Evolutionary conservation across 805 yeast species (phyloP), one percentile per base, ranked within the genome.

Genomic region (Priceomyces fermenticarens): DNA sequence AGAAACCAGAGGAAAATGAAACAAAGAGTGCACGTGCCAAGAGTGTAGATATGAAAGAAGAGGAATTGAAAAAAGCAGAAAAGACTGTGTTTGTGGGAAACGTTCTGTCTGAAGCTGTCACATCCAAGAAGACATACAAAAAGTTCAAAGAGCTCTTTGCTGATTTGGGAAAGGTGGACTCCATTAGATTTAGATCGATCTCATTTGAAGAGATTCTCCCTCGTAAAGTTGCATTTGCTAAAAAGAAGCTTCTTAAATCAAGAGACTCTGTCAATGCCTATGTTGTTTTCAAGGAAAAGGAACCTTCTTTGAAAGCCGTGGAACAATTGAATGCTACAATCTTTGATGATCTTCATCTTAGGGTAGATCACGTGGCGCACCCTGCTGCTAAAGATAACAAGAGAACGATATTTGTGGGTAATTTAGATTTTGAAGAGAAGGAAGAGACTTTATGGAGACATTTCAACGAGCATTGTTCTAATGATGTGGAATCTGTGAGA

Each of bases 301-400:
- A 64, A 31, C 64, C 71, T 10, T 77, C 82, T 0, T 42, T 63
- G 36, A 74, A 73, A 44, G 72, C 75, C 8, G 65, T 78, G 1
- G 56, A 72, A 30, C 51, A 58, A 35, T 60, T 83, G 38, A 93
- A 93, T 57, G 95, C 87, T 32, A 56, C 70, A 3, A 69, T 84
- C 10, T 85, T 88, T 58, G 72, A 75, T 41, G 77, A 77, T 36
- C 81, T 81, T 59, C 99, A 93, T 62, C 54, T 93, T 35, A 77
- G 97, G 57, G 91, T 91, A 10, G 99, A 93, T 60, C 89, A 89
- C 43, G 85, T 90, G n/a, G 78, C 95, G 0, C 96, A 89, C 60
- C 98, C 99, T 14, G 72, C 88, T 11, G 80, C 83, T 47, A 89
- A 86, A 54, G 96, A 88, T 52, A 82, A 84, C 61, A 85, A 82